A percentile compares a stretch with the other conserved stretches of the same genome.
These are phyloP conservation scores for Yarrowia deformans DNA, from an alignment of 805 yeast species.

Conservation along the genomic window DNA sequence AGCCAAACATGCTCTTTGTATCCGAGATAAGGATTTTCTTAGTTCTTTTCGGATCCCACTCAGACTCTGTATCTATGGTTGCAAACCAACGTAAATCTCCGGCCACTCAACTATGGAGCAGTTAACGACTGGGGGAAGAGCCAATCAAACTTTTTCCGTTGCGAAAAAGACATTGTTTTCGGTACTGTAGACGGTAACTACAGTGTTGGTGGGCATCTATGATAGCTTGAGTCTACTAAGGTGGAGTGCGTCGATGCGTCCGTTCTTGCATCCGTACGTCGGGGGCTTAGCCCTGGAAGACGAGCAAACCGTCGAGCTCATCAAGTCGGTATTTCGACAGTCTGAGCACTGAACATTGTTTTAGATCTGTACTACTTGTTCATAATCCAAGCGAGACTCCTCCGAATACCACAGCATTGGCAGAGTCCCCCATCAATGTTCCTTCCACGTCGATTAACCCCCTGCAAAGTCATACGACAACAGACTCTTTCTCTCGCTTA, in stretches of 20 bases:
- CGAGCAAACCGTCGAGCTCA: too few relatives aligned
- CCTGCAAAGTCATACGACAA: not conserved
- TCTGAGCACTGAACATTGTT: too few relatives aligned
- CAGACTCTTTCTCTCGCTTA: not conserved
- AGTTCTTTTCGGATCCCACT: not conserved
- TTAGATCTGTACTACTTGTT: too few relatives aligned
- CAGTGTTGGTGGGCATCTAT: slow-evolving; percentile 8
- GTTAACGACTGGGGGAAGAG: not conserved
- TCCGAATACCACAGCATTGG: too few relatives aligned
- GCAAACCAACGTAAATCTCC: not conserved
- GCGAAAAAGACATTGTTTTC: not conserved
- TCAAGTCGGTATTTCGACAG: too few relatives aligned
- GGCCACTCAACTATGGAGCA: not conserved
- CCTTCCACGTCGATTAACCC: not conserved
- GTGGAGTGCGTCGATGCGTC: slow-evolving; percentile 21
- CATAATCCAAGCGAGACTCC: too few relatives aligned
- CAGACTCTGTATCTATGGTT: not conserved
- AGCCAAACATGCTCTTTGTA: too few relatives aligned
- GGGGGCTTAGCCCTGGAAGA: too few relatives aligned
- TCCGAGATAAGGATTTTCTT: not conserved
- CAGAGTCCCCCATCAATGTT: too few relatives aligned
- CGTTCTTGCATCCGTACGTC: not conserved
- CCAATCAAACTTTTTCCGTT: not conserved
- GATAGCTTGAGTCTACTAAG: not conserved
- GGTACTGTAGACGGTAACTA: slow-evolving; percentile 2